A percentile compares a stretch with the other conserved stretches of the same genome.
phyloP scores from a whole-genome alignment of 768 basidiomycete species.

The Suillus paluster region DNA sequence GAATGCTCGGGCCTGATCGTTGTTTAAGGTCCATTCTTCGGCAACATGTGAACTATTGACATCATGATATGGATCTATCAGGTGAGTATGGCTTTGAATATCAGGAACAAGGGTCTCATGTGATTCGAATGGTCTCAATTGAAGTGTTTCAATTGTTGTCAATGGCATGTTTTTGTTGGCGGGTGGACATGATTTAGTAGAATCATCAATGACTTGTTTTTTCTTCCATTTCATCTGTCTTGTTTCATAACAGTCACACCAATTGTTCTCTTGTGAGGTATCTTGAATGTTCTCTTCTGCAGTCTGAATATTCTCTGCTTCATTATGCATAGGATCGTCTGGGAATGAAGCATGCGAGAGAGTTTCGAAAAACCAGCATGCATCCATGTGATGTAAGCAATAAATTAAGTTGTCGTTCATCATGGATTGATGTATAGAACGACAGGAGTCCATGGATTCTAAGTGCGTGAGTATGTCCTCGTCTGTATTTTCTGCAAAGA shows the following conservation, averaged over 20 bases:
- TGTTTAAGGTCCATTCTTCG: slow-evolving; percentile 23
- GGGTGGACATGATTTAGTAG: not conserved
- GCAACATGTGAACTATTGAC: not conserved
- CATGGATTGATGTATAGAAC: too few species aligned
- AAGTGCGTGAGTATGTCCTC: not conserved
- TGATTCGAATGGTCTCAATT: rapidly evolving
- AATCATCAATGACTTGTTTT: not conserved
- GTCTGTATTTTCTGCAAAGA: slow-evolving; percentile 24
- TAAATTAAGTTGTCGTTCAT: not conserved
- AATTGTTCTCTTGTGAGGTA: not conserved
- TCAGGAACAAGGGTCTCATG: not conserved
- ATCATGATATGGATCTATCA: not conserved
- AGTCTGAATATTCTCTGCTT: too few species aligned
- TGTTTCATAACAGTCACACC: not conserved
- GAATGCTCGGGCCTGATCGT: too few species aligned
- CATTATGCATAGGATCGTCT: not conserved
- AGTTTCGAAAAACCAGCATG: not conserved
- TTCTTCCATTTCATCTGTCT: not conserved
- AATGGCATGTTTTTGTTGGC: not conserved
- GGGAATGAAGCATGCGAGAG: too few species aligned
- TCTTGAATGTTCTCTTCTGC: not conserved
- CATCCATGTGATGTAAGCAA: not conserved
- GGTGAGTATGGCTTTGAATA: not conserved
- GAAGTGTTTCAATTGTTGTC: not conserved
- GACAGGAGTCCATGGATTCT: not conserved